Evolutionary conservation across 2,329 filamentous ascomycete genomes (phyloP), one percentile per base, ranked within the genome.

Genomic region (Pseudocercospora crystallina): DNA sequence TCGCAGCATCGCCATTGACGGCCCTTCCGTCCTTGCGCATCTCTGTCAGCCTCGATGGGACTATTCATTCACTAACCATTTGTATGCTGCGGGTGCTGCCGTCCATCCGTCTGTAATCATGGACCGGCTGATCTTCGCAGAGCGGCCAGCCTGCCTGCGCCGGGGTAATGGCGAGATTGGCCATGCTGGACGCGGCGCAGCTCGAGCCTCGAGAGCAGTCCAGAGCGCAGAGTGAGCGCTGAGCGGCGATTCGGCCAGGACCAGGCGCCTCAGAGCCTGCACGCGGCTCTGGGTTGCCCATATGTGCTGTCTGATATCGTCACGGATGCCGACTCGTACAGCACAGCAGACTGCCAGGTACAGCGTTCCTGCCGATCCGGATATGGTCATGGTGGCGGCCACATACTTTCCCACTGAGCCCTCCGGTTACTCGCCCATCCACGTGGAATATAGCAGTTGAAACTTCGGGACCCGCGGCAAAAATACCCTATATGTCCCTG

Each of bases 351-450:
- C 33, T 40, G 43, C 43, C 56, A 50, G 48, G 49, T 33, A 51
- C 50, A 54, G 33, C 39, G 46, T 54, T 53, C 51, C 34, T 45
- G 53, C 30, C 47, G 46, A 56, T 58, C 55, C 45, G 41, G 50
- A 52, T 46, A 43, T 53, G 47, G 47, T 39, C 45, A 26, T 26
- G 20, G 42, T 59, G 43, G 49, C 45, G 43, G 35, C 37, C 45
- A 33, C 15, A 34, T 42, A 30, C 20, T 26, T 26, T 26, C 20
- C 47, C 35, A 36, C 47, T 33, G 34, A 36, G 39, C 49, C 8
- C 33, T 34, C 30, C 37, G 35, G 36, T 31, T 14, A 34, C 26
- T 20, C 13, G 33, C 44, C 43, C 46, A 43, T 53, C 54, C 54
- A 59, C 57, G 57, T 59, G 54, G 46, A 45, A 33, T 45, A 41